A percentile compares a stretch with the other conserved stretches of the same genome.
These are phyloP conservation scores for Lentinula sp. DNA, from an alignment of 768 basidiomycete species.

Conservation along the genomic window DNA sequence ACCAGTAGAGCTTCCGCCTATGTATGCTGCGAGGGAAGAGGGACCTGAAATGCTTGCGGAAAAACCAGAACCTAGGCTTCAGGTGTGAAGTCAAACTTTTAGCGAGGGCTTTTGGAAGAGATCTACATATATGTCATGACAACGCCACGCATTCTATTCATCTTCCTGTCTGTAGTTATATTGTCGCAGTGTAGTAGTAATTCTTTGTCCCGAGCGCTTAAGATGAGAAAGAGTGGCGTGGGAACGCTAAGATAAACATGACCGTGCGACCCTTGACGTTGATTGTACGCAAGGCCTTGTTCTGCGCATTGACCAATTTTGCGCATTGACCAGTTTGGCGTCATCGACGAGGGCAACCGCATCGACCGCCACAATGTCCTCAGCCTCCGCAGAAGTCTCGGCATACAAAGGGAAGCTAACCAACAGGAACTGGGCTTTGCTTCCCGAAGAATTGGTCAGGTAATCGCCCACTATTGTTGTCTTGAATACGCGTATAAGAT, in stretches of 20 bases:
- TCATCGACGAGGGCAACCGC: neutral
- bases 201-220: neutral
- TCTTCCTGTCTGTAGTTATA: too few relatives aligned
- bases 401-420: slow-evolving; percentile 1
- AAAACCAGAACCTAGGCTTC: neutral
- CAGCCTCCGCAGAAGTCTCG: neutral
- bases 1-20: neutral
- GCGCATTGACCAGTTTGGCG: slow-evolving; percentile 6
- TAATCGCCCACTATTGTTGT: neutral
- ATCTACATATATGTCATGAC: too few relatives aligned
- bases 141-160: too few relatives aligned
- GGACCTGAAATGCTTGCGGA: neutral
- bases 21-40: neutral
- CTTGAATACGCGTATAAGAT: neutral
- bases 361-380: neutral
- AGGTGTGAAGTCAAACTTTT: neutral
- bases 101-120: too few relatives aligned
- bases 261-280: neutral
- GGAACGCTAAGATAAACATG: neutral
- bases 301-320: slow-evolving; percentile 1
- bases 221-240: neutral
- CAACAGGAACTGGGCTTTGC: slow-evolving; percentile 1
- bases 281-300: neutral
- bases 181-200: too few relatives aligned
- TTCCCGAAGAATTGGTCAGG: slow-evolving; percentile 4